A percentile compares a stretch with the other conserved stretches of the same genome.
Conservation (phyloP, 2,329 filamentous ascomycete genomes). For the Aspergillus hortae region DNA sequence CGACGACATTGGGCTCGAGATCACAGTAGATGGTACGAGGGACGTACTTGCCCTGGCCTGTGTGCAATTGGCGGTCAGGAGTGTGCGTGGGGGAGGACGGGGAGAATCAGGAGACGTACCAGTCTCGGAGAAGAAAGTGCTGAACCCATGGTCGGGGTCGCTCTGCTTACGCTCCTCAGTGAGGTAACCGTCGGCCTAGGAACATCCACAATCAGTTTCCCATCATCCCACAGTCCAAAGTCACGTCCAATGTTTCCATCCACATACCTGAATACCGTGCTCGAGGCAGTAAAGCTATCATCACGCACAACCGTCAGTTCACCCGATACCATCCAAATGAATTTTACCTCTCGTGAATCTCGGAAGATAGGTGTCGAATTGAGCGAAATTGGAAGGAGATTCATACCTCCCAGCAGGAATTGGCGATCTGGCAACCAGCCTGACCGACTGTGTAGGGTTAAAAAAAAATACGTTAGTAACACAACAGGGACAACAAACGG, state of each 20-base stretch:
- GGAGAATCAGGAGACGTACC: slow-evolving; percentile 57
- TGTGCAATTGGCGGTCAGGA: slow-evolving; percentile 11
- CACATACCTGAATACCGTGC: slow-evolving; percentile 93
- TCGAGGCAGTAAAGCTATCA: slow-evolving; percentile 97
- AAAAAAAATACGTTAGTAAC: slow-evolving; percentile 17
- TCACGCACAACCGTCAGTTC: slow-evolving; percentile 29
- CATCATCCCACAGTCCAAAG: slow-evolving; percentile 1
- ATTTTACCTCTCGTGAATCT: not conserved
- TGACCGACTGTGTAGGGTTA: slow-evolving; percentile 73
- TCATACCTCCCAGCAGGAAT: slow-evolving; percentile 98
- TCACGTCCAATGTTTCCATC: slow-evolving; percentile 10
- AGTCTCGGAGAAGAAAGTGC: slow-evolving; percentile 99
- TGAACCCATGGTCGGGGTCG: slow-evolving; percentile 95
- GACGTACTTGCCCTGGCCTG: slow-evolving; percentile 98
- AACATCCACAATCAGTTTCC: not conserved
- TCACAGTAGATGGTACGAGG: slow-evolving; percentile 99
- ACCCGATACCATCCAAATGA: slow-evolving; percentile 9
- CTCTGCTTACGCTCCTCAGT: slow-evolving; percentile 95
- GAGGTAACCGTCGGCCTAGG: slow-evolving; percentile 93
- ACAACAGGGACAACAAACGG: slow-evolving; percentile 12
- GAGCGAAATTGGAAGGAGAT: not conserved
- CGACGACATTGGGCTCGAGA: slow-evolving; percentile 99
- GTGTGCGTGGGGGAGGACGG: slow-evolving; percentile 1
- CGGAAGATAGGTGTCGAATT: too few relatives aligned
- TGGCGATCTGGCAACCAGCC: slow-evolving; percentile 99